Evolutionary conservation across 2,329 filamentous ascomycete genomes (phyloP), one percentile per base, ranked within the genome.

Genomic region (Boeremia lycopersici): DNA sequence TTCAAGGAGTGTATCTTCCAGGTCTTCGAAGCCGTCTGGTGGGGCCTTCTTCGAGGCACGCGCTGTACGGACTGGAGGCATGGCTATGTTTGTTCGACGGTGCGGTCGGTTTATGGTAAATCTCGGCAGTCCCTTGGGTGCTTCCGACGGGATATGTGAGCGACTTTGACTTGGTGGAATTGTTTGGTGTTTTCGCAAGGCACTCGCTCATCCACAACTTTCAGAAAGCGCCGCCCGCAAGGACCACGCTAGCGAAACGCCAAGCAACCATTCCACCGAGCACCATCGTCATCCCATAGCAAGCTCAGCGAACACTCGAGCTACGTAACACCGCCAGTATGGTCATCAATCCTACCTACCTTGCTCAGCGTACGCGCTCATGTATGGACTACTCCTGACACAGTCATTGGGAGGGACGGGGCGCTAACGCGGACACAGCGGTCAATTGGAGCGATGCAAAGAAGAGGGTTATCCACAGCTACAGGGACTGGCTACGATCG

Each of bases 401-500:
- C 13, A 31, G 44, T 41, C 48, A 67, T 70, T 71, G 67, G 46
- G 15, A 7, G 19, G 2, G 4, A 4, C 26, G n/a, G 47, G 45
- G 25, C 29, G 54, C 65, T 72, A 67, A 73, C 41, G 28, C 44
- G 30, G 48, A 10, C 45, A 60, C 76, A 97, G 93, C 93, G 75
- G 82, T 86, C 80, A 96, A 89, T 83, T 96, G 90, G 92, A 74
- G 79, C 69, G 92, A 98, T 82, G 93, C 93, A 70, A 91, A 90
- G 79, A 83, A 82, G 76, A 87, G 93, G 82, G 95, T 97, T 63
- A 79, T 97, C 68, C 86, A 87, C 74, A 89, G 90, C 69, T 99
- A 99, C 82, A 86, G 95, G 76, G 89, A 93, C 82, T 99, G 95
- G 95, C 86, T 98, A 70, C 88, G 95, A 83, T 88, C 91, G 78